These are phyloP conservation scores for Elaeis guineensis DNA, from an alignment of 176 grass and related monocot species.

Conservation along the genomic window DNA sequence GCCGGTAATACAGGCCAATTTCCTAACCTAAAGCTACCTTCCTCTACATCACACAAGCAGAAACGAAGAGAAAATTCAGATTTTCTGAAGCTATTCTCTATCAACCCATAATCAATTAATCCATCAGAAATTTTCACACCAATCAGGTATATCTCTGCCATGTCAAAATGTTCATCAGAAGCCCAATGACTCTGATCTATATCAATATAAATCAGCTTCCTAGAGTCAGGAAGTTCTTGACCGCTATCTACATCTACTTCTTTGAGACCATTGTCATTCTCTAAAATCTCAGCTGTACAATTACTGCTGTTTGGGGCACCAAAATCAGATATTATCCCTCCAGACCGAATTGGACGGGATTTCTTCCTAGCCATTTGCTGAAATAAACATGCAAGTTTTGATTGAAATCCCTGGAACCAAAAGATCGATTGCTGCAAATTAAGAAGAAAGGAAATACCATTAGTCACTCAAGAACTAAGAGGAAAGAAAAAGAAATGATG, in stretches of 20 bases:
- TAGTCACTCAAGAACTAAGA: no score
- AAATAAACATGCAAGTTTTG: neutral
- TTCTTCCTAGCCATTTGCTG: slow-evolving; percentile 69
- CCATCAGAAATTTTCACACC: slow-evolving; percentile 40
- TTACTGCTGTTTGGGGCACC: slow-evolving; percentile 23
- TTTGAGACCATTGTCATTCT: slow-evolving; percentile 22
- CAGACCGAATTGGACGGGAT: slow-evolving; percentile 39
- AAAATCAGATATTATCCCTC: slow-evolving; percentile 10
- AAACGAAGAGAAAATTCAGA: slow-evolving; percentile 48
- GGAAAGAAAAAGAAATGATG: no score
- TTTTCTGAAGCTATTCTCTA: slow-evolving; percentile 20
- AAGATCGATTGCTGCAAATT: slow-evolving; percentile 7
- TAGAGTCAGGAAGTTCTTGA: slow-evolving; percentile 5
- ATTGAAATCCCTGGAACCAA: neutral
- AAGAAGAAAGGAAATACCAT: neutral
- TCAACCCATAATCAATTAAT: slow-evolving; percentile 11
- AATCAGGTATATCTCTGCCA: slow-evolving; percentile 60
- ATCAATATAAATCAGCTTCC: slow-evolving; percentile 49
- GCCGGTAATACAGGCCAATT: slow-evolving; percentile 59
- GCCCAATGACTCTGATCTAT: slow-evolving; percentile 24
- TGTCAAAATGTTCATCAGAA: slow-evolving; percentile 37
- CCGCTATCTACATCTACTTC: slow-evolving; percentile 9
- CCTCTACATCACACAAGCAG: slow-evolving; percentile 41
- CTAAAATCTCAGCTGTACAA: slow-evolving; percentile 15
- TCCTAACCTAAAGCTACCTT: slow-evolving; percentile 57